Evolutionary conservation across 176 grass and related monocot genomes (phyloP).

Genomic region (Pharus latifolius): DNA sequence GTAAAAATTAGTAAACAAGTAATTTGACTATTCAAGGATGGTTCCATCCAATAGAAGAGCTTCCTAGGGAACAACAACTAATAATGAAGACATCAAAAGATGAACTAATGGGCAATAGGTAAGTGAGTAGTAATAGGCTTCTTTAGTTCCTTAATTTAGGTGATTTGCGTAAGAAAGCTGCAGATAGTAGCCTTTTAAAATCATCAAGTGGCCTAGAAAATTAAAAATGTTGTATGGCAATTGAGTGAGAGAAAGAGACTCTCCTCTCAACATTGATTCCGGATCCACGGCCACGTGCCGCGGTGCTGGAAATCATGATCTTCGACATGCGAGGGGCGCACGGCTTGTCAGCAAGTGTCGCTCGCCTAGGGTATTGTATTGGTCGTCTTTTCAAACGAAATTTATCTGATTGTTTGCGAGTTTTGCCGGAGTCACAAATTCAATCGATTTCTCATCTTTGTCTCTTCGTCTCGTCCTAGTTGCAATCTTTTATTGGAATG

Average conservation of each 20-base stretch:
- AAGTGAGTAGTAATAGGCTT: constrained; percentile 12
- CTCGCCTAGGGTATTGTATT: constrained; percentile 24
- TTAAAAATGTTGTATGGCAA: no score
- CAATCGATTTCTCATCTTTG: no score
- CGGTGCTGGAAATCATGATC: constrained; percentile 42
- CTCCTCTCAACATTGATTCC: constrained; percentile 34
- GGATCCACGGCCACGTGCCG: constrained; percentile 55
- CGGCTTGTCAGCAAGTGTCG: constrained; percentile 66
- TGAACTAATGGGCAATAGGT: background rate
- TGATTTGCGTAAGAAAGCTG: constrained; percentile 12
- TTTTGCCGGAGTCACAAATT: no score
- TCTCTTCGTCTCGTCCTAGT: no score
- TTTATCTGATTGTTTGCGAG: background rate
- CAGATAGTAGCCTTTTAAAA: constrained; percentile 9
- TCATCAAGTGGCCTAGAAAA: background rate
- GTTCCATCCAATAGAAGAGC: constrained; percentile 40
- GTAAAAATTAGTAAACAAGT: background rate
- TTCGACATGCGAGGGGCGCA: constrained; percentile 45
- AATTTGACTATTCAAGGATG: background rate
- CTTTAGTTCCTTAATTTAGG: constrained; percentile 16
- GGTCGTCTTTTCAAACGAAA: constrained; percentile 5
- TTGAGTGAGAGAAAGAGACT: background rate
- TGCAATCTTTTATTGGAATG: no score
- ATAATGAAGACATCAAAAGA: constrained; percentile 48
- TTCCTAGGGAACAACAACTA: constrained; percentile 12